Conservation (phyloP, 2,329 filamentous ascomycete genomes). For the Arachnomyces sp. region DNA sequence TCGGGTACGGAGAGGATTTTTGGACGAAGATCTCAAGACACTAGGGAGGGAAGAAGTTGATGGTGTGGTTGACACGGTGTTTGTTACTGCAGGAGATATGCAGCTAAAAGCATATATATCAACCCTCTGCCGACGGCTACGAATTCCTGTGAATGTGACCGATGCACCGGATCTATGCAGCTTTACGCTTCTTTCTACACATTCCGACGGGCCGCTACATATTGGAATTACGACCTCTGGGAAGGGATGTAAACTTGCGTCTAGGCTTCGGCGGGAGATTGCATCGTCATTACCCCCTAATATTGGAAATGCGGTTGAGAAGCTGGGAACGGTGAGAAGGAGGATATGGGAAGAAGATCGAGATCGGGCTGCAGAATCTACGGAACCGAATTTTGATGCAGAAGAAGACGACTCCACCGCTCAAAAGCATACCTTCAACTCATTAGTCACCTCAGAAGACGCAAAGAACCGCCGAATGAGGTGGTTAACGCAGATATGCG, state of each 20-base stretch:
- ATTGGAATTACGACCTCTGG: slow-evolving; percentile 95
- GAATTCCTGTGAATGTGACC: slow-evolving; percentile 88
- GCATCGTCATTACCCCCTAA: slow-evolving; percentile 67
- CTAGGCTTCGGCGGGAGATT: slow-evolving; percentile 81
- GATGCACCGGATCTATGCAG: slow-evolving; percentile 81
- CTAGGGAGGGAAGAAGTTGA: slow-evolving; percentile 76
- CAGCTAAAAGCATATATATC: slow-evolving; percentile 59
- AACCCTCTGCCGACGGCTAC: slow-evolving; percentile 63
- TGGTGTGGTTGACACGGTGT: slow-evolving; percentile 79
- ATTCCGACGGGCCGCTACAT: slow-evolving; percentile 84
- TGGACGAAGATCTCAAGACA: slow-evolving; percentile 62
- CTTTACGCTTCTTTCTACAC: slow-evolving; percentile 80
- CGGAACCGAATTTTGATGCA: slow-evolving; percentile 35
- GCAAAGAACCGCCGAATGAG: slow-evolving; percentile 75
- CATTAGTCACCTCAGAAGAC: slow-evolving; percentile 60
- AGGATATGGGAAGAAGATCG: slow-evolving; percentile 70
- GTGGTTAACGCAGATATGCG: slow-evolving; percentile 93
- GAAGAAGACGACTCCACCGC: slow-evolving; percentile 42
- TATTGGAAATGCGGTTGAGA: slow-evolving; percentile 68
- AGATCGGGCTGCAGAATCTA: slow-evolving; percentile 48
- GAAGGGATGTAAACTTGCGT: slow-evolving; percentile 86
- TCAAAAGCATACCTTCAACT: slow-evolving; percentile 78
- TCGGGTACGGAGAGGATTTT: slow-evolving; percentile 48
- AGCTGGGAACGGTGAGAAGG: slow-evolving; percentile 65
- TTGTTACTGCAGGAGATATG: slow-evolving; percentile 58